Conservation (phyloP, 2,329 filamentous ascomycete genomes). For the Pseudogymnoascus sp. region DNA sequence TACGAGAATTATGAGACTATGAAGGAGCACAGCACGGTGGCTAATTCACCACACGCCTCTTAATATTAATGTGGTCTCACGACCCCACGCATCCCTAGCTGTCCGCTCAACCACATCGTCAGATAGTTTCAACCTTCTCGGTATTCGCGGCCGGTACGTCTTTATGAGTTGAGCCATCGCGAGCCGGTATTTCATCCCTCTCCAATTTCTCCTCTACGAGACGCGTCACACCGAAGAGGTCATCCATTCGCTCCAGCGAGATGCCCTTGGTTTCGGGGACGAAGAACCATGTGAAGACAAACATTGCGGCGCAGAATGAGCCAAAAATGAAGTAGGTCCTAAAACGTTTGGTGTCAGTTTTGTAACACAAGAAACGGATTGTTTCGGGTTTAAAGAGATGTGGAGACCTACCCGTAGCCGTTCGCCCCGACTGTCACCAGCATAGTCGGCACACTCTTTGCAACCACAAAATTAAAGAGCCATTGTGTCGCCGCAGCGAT, state of each 20-base stretch:
- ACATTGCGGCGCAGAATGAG: conserved; percentile 50
- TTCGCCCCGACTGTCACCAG: conserved; percentile 18
- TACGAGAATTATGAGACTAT: neutral
- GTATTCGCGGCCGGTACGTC: neutral
- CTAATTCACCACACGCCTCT: neutral
- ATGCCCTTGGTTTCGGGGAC: conserved; percentile 51
- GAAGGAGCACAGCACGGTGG: neutral
- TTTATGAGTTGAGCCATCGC: neutral
- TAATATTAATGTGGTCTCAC: neutral
- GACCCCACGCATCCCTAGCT: neutral
- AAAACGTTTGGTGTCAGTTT: neutral
- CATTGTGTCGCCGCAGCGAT: conserved; percentile 61
- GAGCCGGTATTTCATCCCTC: neutral
- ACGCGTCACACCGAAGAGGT: conserved; percentile 24
- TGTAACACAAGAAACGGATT: neutral
- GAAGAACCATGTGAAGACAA: conserved; percentile 27
- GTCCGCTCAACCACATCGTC: neutral
- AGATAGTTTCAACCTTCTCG: neutral
- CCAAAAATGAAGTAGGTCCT: conserved; percentile 50
- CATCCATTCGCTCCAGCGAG: conserved; percentile 30
- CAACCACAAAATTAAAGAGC: conserved; percentile 67
- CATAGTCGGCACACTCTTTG: conserved; percentile 30
- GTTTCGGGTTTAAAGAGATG: neutral
- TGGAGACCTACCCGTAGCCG: conserved; percentile 14
- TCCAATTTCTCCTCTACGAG: conserved; percentile 9